Evolutionary conservation across 441 rosid genomes (phyloP).

Genomic region (Populus hybrid): DNA sequence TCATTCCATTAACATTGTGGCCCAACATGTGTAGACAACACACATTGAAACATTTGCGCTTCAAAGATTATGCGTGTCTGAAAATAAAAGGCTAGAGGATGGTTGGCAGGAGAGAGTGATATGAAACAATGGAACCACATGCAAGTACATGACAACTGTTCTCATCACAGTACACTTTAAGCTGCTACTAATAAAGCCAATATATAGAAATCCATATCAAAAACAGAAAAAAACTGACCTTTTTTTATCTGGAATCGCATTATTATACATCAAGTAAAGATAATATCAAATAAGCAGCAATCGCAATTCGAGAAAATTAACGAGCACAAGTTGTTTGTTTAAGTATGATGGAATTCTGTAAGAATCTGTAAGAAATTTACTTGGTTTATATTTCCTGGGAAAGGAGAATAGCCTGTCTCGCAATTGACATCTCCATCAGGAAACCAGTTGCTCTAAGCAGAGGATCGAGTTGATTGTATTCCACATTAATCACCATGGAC

Average conservation of each 20-base stretch:
- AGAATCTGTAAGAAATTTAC: conserved; percentile 32
- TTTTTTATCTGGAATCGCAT: background rate
- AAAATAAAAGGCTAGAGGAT: too few species aligned
- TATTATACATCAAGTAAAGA: background rate
- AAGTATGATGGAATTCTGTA: background rate
- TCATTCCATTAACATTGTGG: background rate
- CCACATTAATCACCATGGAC: conserved; percentile 96
- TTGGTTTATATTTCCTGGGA: conserved; percentile 98
- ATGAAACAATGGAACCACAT: too few species aligned
- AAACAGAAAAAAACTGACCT: background rate
- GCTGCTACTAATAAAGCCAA: background rate
- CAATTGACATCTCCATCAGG: conserved; percentile 88
- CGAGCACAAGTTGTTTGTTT: background rate
- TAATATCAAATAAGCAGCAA: background rate
- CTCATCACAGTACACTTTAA: too few species aligned
- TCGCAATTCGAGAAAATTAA: background rate
- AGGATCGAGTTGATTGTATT: conserved; percentile 98
- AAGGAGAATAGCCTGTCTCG: conserved; percentile 93
- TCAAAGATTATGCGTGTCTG: background rate
- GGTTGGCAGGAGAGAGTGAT: too few species aligned
- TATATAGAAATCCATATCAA: background rate
- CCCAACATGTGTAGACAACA: background rate
- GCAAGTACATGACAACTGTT: too few species aligned
- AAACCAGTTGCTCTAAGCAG: conserved; percentile 78
- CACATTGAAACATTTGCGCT: background rate